Conservation (phyloP, 495 filamentous ascomycete species). For the Daldinia concentrica region DNA sequence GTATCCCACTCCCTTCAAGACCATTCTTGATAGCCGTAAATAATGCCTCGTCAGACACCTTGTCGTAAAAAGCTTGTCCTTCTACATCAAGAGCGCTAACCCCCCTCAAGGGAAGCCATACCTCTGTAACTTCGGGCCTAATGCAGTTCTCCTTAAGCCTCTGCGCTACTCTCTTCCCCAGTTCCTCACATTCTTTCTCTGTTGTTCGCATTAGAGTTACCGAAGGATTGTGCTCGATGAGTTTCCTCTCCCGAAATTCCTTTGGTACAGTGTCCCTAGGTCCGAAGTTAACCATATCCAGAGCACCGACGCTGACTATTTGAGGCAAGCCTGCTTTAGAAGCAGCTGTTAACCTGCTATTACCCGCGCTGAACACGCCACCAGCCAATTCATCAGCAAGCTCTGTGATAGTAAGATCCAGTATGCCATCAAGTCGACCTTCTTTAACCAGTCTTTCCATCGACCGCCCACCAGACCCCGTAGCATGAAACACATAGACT, state of each 20-base stretch:
- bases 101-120: constrained; percentile 66
- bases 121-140: constrained; percentile 53
- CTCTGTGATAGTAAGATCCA: constrained; percentile 77
- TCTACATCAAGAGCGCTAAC: constrained; percentile 50
- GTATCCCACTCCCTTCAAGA: constrained; percentile 45
- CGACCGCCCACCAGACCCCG: constrained; percentile 70
- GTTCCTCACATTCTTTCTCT: constrained; percentile 58
- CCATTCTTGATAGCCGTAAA: constrained; percentile 57
- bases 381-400: constrained; percentile 69
- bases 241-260: constrained; percentile 53
- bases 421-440: constrained; percentile 64
- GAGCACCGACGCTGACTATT: constrained; percentile 69
- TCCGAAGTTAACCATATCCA: constrained; percentile 77
- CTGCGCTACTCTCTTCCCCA: constrained; percentile 63
- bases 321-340: constrained; percentile 65
- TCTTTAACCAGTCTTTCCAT: constrained; percentile 70
- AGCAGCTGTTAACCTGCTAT: constrained; percentile 62
- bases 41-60: constrained; percentile 48
- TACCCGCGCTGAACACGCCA: constrained; percentile 67
- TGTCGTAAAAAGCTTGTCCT: constrained; percentile 51
- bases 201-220: constrained; percentile 72
- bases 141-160: constrained; percentile 56
- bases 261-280: constrained; percentile 62
- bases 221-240: constrained; percentile 70
- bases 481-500: constrained; percentile 74